Conservation (phyloP, 257 asterid genomes). For the Solanum chiquidenum region DNA sequence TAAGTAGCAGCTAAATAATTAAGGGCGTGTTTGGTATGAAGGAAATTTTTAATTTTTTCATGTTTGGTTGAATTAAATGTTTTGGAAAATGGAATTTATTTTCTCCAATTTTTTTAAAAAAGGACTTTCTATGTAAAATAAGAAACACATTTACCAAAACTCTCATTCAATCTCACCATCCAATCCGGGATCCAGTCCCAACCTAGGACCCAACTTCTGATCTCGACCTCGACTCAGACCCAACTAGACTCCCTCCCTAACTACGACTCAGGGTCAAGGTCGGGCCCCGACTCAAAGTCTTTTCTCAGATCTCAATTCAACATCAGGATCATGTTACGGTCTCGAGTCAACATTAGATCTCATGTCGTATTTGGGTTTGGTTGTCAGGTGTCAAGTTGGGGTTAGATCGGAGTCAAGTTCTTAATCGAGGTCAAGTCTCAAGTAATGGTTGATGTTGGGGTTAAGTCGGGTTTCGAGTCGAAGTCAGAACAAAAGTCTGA, state of each 20-base stretch:
- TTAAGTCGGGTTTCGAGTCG: not conserved
- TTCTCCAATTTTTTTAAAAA: not conserved
- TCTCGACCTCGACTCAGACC: too few relatives aligned
- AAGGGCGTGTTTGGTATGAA: not conserved
- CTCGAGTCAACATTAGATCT: not conserved
- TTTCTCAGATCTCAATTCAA: too few relatives aligned
- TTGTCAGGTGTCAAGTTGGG: not conserved
- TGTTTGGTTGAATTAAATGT: not conserved
- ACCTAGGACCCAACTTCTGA: not conserved
- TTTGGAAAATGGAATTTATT: not conserved
- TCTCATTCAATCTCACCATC: not conserved
- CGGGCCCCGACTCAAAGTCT: not conserved
- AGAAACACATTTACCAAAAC: not conserved
- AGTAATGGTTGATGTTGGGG: too few relatives aligned
- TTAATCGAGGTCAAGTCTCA: not conserved
- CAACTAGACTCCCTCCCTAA: too few relatives aligned
- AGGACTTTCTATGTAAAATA: too few relatives aligned
- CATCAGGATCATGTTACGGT: not conserved
- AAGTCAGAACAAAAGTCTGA: not conserved
- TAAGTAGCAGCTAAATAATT: not conserved
- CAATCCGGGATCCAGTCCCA: not conserved
- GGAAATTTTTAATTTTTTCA: too few relatives aligned
- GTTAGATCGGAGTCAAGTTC: not conserved
- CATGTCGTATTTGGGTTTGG: not conserved
- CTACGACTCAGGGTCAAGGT: too few relatives aligned